Base-by-base conservation (phyloP, 2,329 filamentous ascomycete species). In the Cladosporium phlei region DNA sequence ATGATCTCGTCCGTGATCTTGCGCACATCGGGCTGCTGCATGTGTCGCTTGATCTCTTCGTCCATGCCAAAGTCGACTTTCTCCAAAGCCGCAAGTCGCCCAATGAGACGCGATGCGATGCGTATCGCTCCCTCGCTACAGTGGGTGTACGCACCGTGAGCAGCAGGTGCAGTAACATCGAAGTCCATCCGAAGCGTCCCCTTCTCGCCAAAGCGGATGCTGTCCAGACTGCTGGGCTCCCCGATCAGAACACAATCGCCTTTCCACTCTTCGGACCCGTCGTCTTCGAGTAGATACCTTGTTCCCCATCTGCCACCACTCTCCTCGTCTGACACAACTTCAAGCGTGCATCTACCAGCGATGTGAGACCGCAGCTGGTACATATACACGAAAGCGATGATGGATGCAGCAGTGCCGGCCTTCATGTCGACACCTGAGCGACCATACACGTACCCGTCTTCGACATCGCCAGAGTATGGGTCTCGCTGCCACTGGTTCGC, bases 381-480 rank as follows among this genome's bases (percentile, higher is more conserved):
- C 5, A 70, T 52, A 32, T 65, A 64, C 1, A 56, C 53, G 46
- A 64, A 71, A 3, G 67, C 68, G n/a, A 69, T 64, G 5, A 69
- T 57, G 2, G 57, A 59, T 0, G 69, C 67, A 2, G 65, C 66
- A 4, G 65, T 70, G 0, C 68, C 69, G 5, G 67, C 65, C 53
- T 72, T 71, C 68, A 72, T 71, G 48, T 71, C 69, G 1, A 70
- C 69, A 0, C 59, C 62, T 2, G 66, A 68, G 16, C 68, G 56
- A 2, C 69, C 68, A 49, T 66, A 59, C 14, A 71, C 55, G 8
- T 58, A 55, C 4, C 58, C 56, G 6, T 59, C 57, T 17, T 62
- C 58, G 6, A 65, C 55, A 19, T 66, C 55, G 10, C 66, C 66
- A 10, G 67, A 67, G 56, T 63, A 71, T 2, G 69, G 63, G 33